These are phyloP conservation scores for Tolypocladium album DNA, from an alignment of 2,329 filamentous ascomycete species.

Conservation along the genomic window DNA sequence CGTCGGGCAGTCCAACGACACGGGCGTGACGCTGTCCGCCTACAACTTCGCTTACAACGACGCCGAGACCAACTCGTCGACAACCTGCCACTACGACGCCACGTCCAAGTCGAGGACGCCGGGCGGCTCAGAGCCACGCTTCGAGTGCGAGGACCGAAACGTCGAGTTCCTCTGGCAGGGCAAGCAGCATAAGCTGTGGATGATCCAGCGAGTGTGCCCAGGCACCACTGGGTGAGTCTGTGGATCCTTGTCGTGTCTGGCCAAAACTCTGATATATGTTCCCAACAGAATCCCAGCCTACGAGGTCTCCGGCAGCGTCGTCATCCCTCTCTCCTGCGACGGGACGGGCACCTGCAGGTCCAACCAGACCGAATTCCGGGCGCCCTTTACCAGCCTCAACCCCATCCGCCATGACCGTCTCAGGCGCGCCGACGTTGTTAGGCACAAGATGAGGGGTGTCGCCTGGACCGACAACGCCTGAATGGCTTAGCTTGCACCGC, in stretches of 20 bases:
- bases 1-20: constrained; percentile 19
- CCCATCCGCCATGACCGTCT: not conserved
- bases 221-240: constrained; percentile 21
- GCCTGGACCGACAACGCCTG: constrained; percentile 1
- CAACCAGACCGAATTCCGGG: not conserved
- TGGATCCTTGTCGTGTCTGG: not conserved
- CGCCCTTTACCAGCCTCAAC: constrained; percentile 2
- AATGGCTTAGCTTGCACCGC: not conserved
- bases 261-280: not conserved
- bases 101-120: constrained; percentile 24
- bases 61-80: constrained; percentile 25
- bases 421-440: not conserved
- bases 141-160: constrained; percentile 27
- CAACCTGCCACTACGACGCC: constrained; percentile 31
- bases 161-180: constrained; percentile 32
- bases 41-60: constrained; percentile 32
- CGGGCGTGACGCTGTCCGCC: constrained; percentile 17
- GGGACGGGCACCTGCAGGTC: not conserved
- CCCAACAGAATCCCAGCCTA: constrained; percentile 5
- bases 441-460: not conserved
- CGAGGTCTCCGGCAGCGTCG: constrained; percentile 18
- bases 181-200: constrained; percentile 18
- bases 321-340: constrained; percentile 7
- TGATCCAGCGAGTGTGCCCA: constrained; percentile 35
- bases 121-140: constrained; percentile 22